Evolutionary conservation across 768 basidiomycete genomes (phyloP).

Genomic region (Mrakia frigida): DNA sequence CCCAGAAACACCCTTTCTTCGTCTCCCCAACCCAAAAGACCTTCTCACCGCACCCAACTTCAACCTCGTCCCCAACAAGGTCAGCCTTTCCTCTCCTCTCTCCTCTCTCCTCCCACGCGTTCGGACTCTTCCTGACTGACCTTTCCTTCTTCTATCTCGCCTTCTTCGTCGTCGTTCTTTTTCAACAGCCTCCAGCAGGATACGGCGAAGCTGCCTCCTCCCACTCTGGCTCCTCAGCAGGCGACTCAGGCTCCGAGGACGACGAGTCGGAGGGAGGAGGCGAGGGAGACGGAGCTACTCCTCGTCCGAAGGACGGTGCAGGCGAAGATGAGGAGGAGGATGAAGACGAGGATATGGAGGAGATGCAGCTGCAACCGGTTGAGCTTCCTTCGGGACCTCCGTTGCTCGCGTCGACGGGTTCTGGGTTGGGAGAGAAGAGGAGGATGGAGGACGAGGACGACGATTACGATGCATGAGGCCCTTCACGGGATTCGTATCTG

Average conservation of each 20-base stretch:
- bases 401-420: background rate
- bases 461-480: constrained; percentile 30
- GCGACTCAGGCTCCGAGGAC: constrained; percentile 10
- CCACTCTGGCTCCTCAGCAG: constrained; percentile 26
- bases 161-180: too few relatives aligned
- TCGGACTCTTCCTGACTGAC: background rate
- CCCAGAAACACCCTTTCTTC: constrained; percentile 46
- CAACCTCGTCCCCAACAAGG: constrained; percentile 43
- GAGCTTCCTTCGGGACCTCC: background rate
- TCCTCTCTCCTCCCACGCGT: background rate
- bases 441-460: constrained; percentile 29
- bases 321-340: constrained; percentile 32
- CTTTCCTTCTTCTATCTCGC: background rate
- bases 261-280: constrained; percentile 7
- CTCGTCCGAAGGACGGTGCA: background rate
- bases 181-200: constrained; percentile 17
- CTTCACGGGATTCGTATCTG: too few relatives aligned
- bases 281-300: constrained; percentile 1
- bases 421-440: constrained; percentile 15
- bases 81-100: background rate
- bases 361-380: constrained; percentile 9
- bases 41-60: constrained; percentile 47
- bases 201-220: constrained; percentile 8
- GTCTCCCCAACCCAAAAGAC: constrained; percentile 45
- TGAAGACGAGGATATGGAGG: constrained; percentile 31